Percentiles rank a stretch among this genome's conserved stretches.
These are phyloP conservation scores for Globisporangium recalcitrans DNA, from an alignment of 352 stramenopile genomes.

Conservation along the genomic window DNA sequence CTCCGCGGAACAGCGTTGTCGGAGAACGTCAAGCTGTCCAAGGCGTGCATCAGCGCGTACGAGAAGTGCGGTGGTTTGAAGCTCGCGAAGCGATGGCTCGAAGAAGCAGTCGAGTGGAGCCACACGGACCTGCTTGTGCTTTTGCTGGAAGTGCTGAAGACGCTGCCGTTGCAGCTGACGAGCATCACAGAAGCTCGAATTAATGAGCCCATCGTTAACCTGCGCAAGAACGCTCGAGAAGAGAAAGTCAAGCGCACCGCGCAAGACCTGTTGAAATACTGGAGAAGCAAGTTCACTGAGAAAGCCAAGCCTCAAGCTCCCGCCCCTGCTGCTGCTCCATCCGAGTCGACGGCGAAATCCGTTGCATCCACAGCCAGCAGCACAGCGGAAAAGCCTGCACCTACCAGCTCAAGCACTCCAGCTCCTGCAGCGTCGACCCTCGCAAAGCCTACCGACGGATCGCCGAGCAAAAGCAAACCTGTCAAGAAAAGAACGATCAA, in stretches of 20 bases:
- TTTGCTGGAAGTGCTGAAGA: conserved; percentile 77
- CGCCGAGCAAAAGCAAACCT: conserved; percentile 30
- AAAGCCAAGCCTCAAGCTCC: conserved; percentile 52
- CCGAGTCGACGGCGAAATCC: background rate
- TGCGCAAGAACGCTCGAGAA: conserved; percentile 72
- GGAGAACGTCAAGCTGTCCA: conserved; percentile 49
- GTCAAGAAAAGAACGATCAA: conserved; percentile 74
- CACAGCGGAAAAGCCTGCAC: background rate
- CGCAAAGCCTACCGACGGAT: conserved; percentile 15
- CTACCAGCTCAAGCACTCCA: background rate
- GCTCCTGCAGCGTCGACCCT: background rate
- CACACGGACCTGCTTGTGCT: conserved; percentile 78
- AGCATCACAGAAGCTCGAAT: conserved; percentile 86
- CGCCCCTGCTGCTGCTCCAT: conserved; percentile 12
- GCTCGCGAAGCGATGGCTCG: conserved; percentile 73
- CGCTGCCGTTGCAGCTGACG: conserved; percentile 73
- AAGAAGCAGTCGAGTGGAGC: conserved; percentile 70
- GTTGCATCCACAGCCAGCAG: background rate
- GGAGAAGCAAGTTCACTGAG: conserved; percentile 79
- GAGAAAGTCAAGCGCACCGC: conserved; percentile 74
- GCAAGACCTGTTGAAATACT: conserved; percentile 84
- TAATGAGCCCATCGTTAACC: conserved; percentile 86
- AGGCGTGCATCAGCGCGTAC: conserved; percentile 52
- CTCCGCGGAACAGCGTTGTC: conserved; percentile 60
- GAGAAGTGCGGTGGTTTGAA: conserved; percentile 71